phyloP scores from a whole-genome alignment of 108 stramenopile genomes.

The Cyclotella sp. region DNA sequence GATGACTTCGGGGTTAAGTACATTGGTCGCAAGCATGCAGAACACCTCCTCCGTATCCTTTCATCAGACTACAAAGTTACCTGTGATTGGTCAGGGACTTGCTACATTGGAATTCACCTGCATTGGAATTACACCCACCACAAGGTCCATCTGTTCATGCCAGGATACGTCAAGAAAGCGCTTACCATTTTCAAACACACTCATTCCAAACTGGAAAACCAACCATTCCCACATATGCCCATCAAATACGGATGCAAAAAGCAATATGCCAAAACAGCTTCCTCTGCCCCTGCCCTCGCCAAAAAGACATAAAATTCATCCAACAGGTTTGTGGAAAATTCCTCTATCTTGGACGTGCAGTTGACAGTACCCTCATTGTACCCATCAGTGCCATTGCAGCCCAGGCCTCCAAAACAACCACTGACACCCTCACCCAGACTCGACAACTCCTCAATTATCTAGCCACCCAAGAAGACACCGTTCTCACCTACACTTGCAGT shows the following conservation, averaged over 20 bases:
- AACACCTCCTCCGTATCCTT: constrained; percentile 3
- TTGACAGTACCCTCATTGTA: constrained; percentile 38
- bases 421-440: constrained; percentile 4
- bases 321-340: constrained; percentile 48
- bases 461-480: constrained; percentile 48
- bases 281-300: constrained; percentile 22
- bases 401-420: constrained; percentile 15
- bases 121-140: constrained; percentile 25
- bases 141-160: constrained; percentile 51
- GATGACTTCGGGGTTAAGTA: not conserved
- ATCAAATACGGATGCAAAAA: constrained; percentile 45
- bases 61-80: constrained; percentile 15
- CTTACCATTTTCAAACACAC: constrained; percentile 43
- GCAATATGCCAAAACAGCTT: constrained; percentile 29
- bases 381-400: constrained; percentile 19
- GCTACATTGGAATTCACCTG: constrained; percentile 49
- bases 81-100: constrained; percentile 27
- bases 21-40: not conserved
- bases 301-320: constrained; percentile 25
- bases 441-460: constrained; percentile 47
- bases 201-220: constrained; percentile 35
- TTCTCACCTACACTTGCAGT: constrained; percentile 31
- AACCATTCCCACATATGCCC: constrained; percentile 20
- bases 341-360: constrained; percentile 40
- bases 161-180: not conserved